Conservation (phyloP, 2,329 filamentous ascomycete species). For the Pseudogymnoascus pannorum region DNA sequence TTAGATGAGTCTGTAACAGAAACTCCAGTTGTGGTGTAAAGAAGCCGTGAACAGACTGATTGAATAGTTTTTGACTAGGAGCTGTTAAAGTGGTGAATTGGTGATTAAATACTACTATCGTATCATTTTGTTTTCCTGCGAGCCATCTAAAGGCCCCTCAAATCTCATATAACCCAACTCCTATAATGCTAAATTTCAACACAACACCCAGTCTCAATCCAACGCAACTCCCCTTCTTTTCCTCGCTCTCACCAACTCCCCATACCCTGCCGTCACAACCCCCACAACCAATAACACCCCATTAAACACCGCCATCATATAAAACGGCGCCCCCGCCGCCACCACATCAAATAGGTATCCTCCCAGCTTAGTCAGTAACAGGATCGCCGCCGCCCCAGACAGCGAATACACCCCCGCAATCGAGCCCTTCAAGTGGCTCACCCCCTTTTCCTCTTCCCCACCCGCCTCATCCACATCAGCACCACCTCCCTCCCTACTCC, state of each 20-base stretch:
- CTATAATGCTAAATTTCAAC: background rate
- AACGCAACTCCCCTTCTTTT: conserved; percentile 2
- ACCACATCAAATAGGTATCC: conserved; percentile 76
- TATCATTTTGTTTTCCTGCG: no score
- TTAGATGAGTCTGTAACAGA: background rate
- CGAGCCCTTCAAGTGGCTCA: conserved; percentile 66
- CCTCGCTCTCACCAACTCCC: conserved; percentile 18
- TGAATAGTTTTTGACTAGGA: no score
- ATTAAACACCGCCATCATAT: conserved; percentile 89
- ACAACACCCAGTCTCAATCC: background rate
- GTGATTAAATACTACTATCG: no score
- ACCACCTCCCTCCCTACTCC: background rate
- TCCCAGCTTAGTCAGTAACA: conserved; percentile 85
- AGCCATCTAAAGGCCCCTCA: background rate
- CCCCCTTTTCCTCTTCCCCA: conserved; percentile 31
- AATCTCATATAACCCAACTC: no score
- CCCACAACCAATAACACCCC: conserved; percentile 54
- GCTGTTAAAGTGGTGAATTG: no score
- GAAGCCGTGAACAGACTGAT: no score
- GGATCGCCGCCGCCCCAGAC: conserved; percentile 80
- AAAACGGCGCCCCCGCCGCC: conserved; percentile 76
- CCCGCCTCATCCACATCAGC: background rate
- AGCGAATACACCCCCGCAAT: conserved; percentile 93
- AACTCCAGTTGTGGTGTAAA: background rate
- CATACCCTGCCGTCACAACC: conserved; percentile 23